Base-by-base conservation (phyloP, 2,329 filamentous ascomycete genomes). In the Aspergillus sp. region DNA sequence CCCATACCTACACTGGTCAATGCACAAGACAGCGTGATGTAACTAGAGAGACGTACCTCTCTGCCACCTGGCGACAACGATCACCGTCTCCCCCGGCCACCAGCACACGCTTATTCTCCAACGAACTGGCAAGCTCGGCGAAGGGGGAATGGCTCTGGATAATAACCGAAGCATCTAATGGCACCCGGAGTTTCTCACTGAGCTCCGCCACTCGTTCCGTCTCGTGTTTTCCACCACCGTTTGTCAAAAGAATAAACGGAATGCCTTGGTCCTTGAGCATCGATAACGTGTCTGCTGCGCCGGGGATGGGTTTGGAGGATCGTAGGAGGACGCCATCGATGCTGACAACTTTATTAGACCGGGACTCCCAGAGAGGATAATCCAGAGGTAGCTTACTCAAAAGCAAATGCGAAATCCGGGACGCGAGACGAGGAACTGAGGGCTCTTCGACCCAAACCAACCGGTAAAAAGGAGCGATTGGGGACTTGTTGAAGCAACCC, bases 301-400 rank as follows among this genome's bases (percentile, higher is more conserved):
- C 85, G 1, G 88, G 85, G 41, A 97, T 82, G 3, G 87, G 82
- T 52, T 83, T 80, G 3, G 85, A 81, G 50, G 86, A 85, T 60
- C 90, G 88, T 30, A 97, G 77, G 19, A 98, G 80, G n/a, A 98
- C 93, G 47, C 93, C 93, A 66, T 98, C 93, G 63, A 98, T 94
- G 66, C 81, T 86, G 5, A 1, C 19, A 19, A 19, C 34, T 56
- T 52, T 57, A 48, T 53, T 42, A 43, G 44, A 38, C 10, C 4
- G 6, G 6, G 35, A 38, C 3, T 38, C 12, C 10, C 5, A 5
- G 19, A 43, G 32, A 29, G 33, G n/a, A 12, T 12, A 48, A 49
- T 40, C 46, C 47, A 40, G 8, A 32, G 4, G 42, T 33, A 39
- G 58, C 63, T 59, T 62, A 73, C 70, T 73, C 70, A 51, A 73